Evolutionary conservation across 768 basidiomycete species (phyloP).

Genomic region (Serendipita sp.): DNA sequence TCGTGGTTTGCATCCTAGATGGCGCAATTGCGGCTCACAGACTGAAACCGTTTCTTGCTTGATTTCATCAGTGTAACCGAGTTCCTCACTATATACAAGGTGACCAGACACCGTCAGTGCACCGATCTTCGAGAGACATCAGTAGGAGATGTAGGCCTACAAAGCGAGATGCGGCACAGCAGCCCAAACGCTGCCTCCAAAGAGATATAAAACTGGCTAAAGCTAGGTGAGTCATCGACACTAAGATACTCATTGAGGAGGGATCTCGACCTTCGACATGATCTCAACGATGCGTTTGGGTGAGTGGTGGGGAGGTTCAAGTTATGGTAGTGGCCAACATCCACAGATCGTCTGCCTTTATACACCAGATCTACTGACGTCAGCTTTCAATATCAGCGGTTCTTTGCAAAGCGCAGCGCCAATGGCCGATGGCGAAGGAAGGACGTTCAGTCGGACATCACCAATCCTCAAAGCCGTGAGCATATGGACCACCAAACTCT

Average conservation of each 20-base stretch:
- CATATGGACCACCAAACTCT: too few relatives aligned
- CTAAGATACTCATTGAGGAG: background rate
- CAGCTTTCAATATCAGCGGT: background rate
- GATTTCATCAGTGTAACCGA: slow-evolving; percentile 24
- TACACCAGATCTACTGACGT: slow-evolving; percentile 1
- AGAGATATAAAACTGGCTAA: slow-evolving; percentile 23
- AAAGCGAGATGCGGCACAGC: slow-evolving; percentile 26
- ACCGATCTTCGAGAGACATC: background rate
- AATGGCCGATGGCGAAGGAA: background rate
- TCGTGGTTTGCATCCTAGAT: background rate
- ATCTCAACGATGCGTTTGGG: too few relatives aligned
- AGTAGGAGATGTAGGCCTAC: slow-evolving; percentile 16
- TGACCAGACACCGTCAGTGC: background rate
- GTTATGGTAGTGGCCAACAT: background rate
- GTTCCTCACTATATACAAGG: slow-evolving; percentile 22
- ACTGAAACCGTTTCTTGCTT: slow-evolving; percentile 23
- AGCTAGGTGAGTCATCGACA: background rate
- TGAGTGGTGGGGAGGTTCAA: background rate
- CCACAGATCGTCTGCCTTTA: background rate
- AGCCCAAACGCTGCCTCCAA: slow-evolving; percentile 25
- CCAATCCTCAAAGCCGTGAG: background rate
- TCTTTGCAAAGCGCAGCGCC: background rate
- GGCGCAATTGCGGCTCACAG: background rate
- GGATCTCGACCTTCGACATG: background rate
- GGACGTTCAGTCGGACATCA: background rate